A percentile compares a stretch with the other conserved stretches of the same genome.
Conservation (phyloP, 176 grass and related monocot species). For the Secale cereale region DNA sequence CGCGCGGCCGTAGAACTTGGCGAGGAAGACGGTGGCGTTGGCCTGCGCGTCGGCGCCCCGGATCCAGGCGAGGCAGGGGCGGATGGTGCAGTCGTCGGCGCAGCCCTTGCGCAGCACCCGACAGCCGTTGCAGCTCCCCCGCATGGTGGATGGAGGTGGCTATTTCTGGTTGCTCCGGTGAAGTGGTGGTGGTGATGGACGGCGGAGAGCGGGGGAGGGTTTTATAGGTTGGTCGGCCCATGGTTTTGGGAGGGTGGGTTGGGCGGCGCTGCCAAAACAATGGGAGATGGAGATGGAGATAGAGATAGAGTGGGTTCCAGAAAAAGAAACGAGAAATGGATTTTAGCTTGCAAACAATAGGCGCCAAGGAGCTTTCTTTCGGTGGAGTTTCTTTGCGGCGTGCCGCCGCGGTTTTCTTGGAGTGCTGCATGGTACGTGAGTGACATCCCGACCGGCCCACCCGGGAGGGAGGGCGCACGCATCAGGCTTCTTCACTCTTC, state of each 20-base stretch:
- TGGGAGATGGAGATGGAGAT: background rate
- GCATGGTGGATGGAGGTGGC: slow-evolving; percentile 3
- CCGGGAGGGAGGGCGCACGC: too few relatives aligned
- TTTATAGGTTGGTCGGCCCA: slow-evolving; percentile 27
- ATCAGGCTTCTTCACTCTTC: too few relatives aligned
- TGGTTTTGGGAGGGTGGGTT: slow-evolving; percentile 38
- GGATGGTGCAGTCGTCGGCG: slow-evolving; percentile 56
- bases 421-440: too few relatives aligned
- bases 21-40: slow-evolving; percentile 76
- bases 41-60: slow-evolving; percentile 54
- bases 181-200: too few relatives aligned
- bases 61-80: slow-evolving; percentile 66
- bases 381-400: too few relatives aligned
- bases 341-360: too few relatives aligned
- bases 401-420: too few relatives aligned
- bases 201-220: background rate
- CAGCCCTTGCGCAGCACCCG: slow-evolving; percentile 68
- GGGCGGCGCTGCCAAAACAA: slow-evolving; percentile 11
- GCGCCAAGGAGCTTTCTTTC: too few relatives aligned
- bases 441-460: too few relatives aligned
- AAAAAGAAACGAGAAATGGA: too few relatives aligned
- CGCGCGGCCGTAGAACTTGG: slow-evolving; percentile 82
- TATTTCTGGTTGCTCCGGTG: too few relatives aligned
- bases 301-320: too few relatives aligned
- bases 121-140: slow-evolving; percentile 73